These are phyloP conservation scores for Mortierella sp. DNA, from an alignment of 371 early-diverging fungal species.

Conservation along the genomic window DNA sequence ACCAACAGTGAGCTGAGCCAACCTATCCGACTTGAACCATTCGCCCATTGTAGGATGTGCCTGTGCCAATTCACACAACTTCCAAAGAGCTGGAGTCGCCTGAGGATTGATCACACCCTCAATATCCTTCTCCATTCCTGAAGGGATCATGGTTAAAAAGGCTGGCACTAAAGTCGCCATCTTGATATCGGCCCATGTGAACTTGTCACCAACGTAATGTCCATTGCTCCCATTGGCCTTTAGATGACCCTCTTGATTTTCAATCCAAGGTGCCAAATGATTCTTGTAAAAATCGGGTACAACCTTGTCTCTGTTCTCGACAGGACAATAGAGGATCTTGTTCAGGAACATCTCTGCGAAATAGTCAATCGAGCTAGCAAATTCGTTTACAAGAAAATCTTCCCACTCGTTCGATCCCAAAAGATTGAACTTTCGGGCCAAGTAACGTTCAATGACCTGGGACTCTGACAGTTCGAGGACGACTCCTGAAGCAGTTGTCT, in stretches of 20 bases:
- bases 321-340: background rate
- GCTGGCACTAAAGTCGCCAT: too few relatives aligned
- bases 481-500: too few relatives aligned
- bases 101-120: too few relatives aligned
- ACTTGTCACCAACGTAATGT: constrained; percentile 9
- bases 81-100: too few relatives aligned
- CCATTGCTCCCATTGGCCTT: constrained; percentile 4
- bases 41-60: too few relatives aligned
- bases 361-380: constrained; percentile 2
- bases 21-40: too few relatives aligned
- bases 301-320: background rate
- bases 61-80: too few relatives aligned
- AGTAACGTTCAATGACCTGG: too few relatives aligned
- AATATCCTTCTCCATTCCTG: too few relatives aligned
- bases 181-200: constrained; percentile 10
- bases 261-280: background rate
- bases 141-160: too few relatives aligned
- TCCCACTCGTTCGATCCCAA: constrained; percentile 1
- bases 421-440: constrained; percentile 31
- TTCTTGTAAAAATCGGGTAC: constrained; percentile 1
- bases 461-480: too few relatives aligned
- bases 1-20: too few relatives aligned
- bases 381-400: background rate
- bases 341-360: background rate
- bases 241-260: background rate